Evolutionary conservation across 257 asterid species (phyloP).

Genomic region (Echites panduratus): DNA sequence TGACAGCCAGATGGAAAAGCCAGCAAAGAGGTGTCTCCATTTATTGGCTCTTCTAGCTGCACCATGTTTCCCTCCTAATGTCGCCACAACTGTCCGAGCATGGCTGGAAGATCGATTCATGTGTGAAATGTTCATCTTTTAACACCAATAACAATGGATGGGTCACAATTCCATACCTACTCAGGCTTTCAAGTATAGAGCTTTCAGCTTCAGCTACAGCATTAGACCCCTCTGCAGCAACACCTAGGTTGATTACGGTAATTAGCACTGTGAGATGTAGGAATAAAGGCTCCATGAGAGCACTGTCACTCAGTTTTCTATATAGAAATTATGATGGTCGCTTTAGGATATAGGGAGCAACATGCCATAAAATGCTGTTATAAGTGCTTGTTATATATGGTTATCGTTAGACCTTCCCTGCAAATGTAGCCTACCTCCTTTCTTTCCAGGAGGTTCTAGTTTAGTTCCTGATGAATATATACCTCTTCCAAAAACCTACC

Average conservation of each 20-base stretch:
- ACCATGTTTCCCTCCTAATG: constrained; percentile 73
- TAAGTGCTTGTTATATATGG: neutral
- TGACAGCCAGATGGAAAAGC: constrained; percentile 85
- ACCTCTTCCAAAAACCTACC: neutral
- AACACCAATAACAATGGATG: constrained; percentile 12
- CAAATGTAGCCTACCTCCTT: too few relatives aligned
- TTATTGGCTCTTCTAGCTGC: constrained; percentile 54
- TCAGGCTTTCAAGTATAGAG: constrained; percentile 67
- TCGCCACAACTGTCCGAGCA: constrained; percentile 82
- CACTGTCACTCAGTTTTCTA: neutral
- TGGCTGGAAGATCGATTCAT: constrained; percentile 48
- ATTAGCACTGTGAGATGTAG: constrained; percentile 14
- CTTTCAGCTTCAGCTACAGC: constrained; percentile 69
- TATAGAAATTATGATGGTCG: neutral
- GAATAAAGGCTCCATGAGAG: neutral
- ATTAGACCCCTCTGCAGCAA: constrained; percentile 50
- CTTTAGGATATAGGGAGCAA: neutral
- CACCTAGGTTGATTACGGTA: constrained; percentile 42
- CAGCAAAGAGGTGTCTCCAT: constrained; percentile 85
- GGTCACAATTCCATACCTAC: constrained; percentile 48
- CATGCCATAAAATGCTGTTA: neutral
- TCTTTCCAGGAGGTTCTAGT: neutral
- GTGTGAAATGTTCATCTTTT: constrained; percentile 12
- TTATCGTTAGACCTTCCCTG: neutral
- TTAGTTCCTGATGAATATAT: too few relatives aligned